Conservation (phyloP, 1,139 yeast species). For the Saccharomyces uvarum region DNA sequence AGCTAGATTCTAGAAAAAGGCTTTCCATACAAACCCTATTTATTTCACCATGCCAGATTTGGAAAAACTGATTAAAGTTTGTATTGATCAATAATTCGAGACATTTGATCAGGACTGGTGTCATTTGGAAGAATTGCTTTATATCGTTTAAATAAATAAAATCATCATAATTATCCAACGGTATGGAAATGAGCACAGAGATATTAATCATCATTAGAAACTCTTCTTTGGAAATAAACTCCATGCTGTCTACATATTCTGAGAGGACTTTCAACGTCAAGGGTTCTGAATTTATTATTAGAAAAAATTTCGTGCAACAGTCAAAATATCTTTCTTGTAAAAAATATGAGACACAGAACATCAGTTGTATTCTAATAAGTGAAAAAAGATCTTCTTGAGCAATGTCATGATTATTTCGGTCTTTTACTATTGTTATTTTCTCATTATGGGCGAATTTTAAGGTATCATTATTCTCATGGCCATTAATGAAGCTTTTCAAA, state of each 20-base stretch:
- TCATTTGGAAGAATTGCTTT: slow-evolving; percentile 10
- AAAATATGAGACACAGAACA: slow-evolving; percentile 18
- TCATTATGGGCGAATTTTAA: background rate
- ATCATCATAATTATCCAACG: slow-evolving; percentile 25
- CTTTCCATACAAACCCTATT: slow-evolving; percentile 13
- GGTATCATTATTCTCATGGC: background rate
- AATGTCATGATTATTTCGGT: background rate
- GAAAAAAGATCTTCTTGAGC: slow-evolving; percentile 11
- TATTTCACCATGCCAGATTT: slow-evolving; percentile 19
- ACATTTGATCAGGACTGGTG: slow-evolving; percentile 13
- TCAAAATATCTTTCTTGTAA: slow-evolving; percentile 22
- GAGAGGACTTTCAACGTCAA: background rate
- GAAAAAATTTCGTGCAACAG: slow-evolving; percentile 19
- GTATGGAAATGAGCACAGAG: slow-evolving; percentile 22
- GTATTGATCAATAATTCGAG: slow-evolving; percentile 20
- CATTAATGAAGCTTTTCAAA: slow-evolving; percentile 8
- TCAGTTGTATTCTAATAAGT: slow-evolving; percentile 13
- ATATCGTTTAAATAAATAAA: slow-evolving; percentile 19
- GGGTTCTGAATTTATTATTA: slow-evolving; percentile 14
- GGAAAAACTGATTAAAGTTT: slow-evolving; percentile 20
- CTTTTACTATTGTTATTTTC: background rate
- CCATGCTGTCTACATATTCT: background rate
- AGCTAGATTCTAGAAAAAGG: slow-evolving; percentile 16
- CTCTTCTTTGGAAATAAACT: slow-evolving; percentile 18
- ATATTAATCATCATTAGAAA: slow-evolving; percentile 19